phyloP scores from a whole-genome alignment of 768 basidiomycete genomes.

The Lactarius quietus region DNA sequence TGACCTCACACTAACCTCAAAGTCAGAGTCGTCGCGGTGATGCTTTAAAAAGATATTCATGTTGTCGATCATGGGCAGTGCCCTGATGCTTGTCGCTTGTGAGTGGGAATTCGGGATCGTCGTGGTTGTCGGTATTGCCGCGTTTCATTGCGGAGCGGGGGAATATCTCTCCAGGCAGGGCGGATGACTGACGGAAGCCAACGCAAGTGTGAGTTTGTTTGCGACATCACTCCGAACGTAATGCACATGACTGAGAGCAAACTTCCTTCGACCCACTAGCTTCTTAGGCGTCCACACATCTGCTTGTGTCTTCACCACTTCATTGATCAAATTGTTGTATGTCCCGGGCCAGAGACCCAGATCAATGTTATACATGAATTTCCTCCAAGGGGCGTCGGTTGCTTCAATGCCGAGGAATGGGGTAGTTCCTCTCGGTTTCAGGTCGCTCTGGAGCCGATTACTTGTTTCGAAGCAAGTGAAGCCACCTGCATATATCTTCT shows the following conservation, averaged over 20 bases:
- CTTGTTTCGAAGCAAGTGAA: background rate
- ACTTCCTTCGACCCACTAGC: too few relatives aligned
- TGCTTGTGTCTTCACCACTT: too few relatives aligned
- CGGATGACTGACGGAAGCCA: too few relatives aligned
- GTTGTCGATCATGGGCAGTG: conserved; percentile 79
- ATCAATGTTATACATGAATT: conserved; percentile 60
- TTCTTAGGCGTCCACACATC: too few relatives aligned
- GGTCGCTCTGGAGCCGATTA: too few relatives aligned
- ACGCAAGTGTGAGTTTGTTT: too few relatives aligned
- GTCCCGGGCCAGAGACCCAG: too few relatives aligned
- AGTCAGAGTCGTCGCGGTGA: conserved; percentile 33
- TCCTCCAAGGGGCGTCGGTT: conserved; percentile 49
- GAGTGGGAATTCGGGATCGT: conserved; percentile 8
- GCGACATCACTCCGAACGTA: too few relatives aligned
- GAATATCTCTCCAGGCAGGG: too few relatives aligned
- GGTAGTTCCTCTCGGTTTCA: conserved; percentile 56
- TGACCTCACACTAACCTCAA: conserved; percentile 79
- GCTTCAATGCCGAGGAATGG: conserved; percentile 44
- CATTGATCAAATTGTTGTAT: too few relatives aligned
- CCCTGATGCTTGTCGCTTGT: conserved; percentile 32
- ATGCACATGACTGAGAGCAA: too few relatives aligned
- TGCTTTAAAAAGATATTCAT: conserved; percentile 90
- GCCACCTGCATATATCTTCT: conserved; percentile 64
- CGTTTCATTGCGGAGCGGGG: conserved; percentile 24
- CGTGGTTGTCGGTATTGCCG: background rate